phyloP scores from a whole-genome alignment of 108 stramenopile species.

The Cyclotella choctawhatcheeana region DNA sequence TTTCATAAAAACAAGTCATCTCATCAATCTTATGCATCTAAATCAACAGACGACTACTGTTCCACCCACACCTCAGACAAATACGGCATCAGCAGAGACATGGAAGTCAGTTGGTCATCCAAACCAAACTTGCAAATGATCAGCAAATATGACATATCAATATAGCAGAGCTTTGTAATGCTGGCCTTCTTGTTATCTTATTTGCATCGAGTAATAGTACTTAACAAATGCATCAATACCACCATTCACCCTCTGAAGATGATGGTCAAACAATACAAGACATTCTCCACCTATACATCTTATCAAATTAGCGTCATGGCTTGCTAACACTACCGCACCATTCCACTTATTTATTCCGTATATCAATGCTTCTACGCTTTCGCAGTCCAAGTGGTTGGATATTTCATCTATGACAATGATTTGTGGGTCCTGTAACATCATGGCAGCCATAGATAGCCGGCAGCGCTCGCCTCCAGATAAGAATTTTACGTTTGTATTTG shows the following conservation, averaged over 20 bases:
- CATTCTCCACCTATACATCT: constrained; percentile 61
- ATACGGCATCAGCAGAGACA: no score
- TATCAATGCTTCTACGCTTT: constrained; percentile 92
- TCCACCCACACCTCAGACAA: no score
- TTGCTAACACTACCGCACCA: constrained; percentile 65
- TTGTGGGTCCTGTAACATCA: constrained; percentile 86
- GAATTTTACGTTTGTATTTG: constrained; percentile 78
- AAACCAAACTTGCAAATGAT: no score
- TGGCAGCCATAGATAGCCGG: constrained; percentile 83
- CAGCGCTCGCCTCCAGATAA: constrained; percentile 95
- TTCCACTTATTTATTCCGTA: constrained; percentile 83
- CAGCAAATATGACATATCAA: no score
- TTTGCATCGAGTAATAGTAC: constrained; percentile 11
- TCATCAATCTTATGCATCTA: no score
- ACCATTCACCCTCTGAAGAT: constrained; percentile 60
- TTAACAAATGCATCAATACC: constrained; percentile 70
- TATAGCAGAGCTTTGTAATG: neutral
- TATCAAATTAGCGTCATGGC: constrained; percentile 71
- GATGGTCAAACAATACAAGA: constrained; percentile 69
- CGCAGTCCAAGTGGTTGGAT: constrained; percentile 92
- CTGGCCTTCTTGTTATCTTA: neutral
- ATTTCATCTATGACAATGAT: constrained; percentile 92
- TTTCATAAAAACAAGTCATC: no score
- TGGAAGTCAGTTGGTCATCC: no score
- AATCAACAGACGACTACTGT: no score